These are phyloP conservation scores for Diaporthe sp. DNA, from an alignment of 2,329 filamentous ascomycete species.

Conservation along the genomic window DNA sequence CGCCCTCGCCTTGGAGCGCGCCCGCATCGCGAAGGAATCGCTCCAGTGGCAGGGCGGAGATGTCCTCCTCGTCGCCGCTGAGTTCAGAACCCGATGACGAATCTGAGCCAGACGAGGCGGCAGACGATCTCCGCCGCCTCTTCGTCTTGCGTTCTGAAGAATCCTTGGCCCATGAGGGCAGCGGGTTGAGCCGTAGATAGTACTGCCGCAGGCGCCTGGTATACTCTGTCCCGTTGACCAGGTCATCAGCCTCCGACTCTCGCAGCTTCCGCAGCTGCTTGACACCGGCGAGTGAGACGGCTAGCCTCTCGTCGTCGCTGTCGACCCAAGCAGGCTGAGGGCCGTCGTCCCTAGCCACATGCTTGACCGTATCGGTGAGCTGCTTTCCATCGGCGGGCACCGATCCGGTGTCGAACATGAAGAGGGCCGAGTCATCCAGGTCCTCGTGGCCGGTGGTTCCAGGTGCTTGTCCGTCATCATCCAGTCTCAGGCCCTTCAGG, in stretches of 20 bases:
- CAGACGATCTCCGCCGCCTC: conserved; percentile 65
- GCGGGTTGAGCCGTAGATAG: conserved; percentile 72
- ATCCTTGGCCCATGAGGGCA: conserved; percentile 71
- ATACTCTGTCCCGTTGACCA: conserved; percentile 90
- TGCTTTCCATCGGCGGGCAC: conserved; percentile 52
- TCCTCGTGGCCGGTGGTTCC: conserved; percentile 46
- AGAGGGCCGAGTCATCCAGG: conserved; percentile 85
- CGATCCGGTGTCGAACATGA: conserved; percentile 83
- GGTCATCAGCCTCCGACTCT: conserved; percentile 83
- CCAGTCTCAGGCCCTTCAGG: conserved; percentile 50
- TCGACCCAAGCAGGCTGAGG: conserved; percentile 85
- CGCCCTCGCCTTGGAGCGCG: conserved; percentile 70
- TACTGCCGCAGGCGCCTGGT: conserved; percentile 83
- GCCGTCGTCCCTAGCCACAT: conserved; percentile 40
- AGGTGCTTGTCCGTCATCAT: conserved; percentile 43
- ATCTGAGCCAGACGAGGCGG: conserved; percentile 52
- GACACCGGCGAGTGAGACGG: conserved; percentile 83
- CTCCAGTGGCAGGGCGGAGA: conserved; percentile 82
- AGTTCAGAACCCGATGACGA: conserved; percentile 50
- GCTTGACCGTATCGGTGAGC: conserved; percentile 47
- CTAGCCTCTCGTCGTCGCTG: conserved; percentile 92
- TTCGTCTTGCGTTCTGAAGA: conserved; percentile 62
- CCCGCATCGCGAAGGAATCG: conserved; percentile 82
- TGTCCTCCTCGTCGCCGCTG: conserved; percentile 64
- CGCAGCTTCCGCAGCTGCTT: conserved; percentile 86